Conservation (phyloP, 2,329 filamentous ascomycete species). For the Fusarium pilosicola region DNA sequence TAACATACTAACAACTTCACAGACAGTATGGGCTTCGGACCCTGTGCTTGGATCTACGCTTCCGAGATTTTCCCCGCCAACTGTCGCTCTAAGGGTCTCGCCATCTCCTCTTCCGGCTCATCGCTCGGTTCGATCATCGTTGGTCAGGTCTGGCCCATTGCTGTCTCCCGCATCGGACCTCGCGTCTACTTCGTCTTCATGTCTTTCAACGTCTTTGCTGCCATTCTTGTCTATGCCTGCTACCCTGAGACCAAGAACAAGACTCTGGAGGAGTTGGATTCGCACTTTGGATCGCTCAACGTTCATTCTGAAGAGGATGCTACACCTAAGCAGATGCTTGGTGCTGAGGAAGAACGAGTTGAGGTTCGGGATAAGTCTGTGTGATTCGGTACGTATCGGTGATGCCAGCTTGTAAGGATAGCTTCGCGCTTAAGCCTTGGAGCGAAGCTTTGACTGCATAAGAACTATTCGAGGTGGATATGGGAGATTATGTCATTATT, state of each 20-base stretch:
- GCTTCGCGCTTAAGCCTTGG: background rate
- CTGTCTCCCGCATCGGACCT: background rate
- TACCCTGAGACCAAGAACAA: conserved; percentile 19
- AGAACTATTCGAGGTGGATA: background rate
- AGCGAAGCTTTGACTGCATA: background rate
- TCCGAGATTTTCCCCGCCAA: conserved; percentile 24
- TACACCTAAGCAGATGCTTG: conserved; percentile 21
- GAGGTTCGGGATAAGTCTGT: background rate
- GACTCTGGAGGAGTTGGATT: conserved; percentile 15
- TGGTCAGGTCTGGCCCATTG: conserved; percentile 16
- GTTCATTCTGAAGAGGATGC: conserved; percentile 17
- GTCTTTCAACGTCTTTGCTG: conserved; percentile 11
- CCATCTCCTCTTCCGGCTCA: conserved; percentile 11
- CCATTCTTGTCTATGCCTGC: conserved; percentile 13
- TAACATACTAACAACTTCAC: accelerated
- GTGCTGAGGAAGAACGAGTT: background rate
- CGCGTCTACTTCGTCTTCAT: conserved; percentile 19
- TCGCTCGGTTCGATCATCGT: conserved; percentile 16
- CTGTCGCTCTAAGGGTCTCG: conserved; percentile 17
- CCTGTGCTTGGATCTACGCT: conserved; percentile 19
- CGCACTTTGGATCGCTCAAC: conserved; percentile 17
- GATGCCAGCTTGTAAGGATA: background rate
- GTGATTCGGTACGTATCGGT: background rate
- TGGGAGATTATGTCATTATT: background rate
- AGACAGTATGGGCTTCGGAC: conserved; percentile 23